phyloP scores from a whole-genome alignment of 2,329 filamentous ascomycete genomes.

The Ceratocystis harringtonii region DNA sequence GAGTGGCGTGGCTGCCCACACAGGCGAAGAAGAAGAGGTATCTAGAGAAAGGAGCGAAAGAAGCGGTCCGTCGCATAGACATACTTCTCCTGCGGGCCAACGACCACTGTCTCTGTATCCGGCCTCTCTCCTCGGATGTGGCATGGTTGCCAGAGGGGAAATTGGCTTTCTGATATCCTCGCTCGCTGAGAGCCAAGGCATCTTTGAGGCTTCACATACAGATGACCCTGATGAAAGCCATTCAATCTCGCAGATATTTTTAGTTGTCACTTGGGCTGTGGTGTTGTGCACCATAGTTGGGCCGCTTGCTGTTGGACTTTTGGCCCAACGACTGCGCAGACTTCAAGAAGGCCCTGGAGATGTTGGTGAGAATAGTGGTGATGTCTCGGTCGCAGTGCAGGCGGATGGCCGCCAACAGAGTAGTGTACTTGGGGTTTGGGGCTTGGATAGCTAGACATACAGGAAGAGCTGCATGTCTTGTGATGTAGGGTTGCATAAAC shows the following conservation, averaged over 20 bases:
- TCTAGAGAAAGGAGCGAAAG: not conserved
- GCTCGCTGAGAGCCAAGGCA: conserved; percentile 41
- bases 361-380: not conserved
- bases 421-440: conserved; percentile 5
- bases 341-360: not conserved
- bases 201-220: conserved; percentile 24
- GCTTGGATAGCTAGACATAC: not conserved
- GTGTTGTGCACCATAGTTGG: conserved; percentile 39
- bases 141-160: conserved; percentile 57
- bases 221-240: not conserved
- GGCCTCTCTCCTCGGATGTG: conserved; percentile 46
- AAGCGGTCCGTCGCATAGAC: not conserved
- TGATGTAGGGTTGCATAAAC: too few species aligned
- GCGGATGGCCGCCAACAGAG: not conserved
- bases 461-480: not conserved
- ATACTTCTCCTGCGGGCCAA: not conserved
- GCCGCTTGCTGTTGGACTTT: conserved; percentile 33
- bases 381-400: not conserved
- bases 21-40: not conserved
- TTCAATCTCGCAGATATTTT: conserved; percentile 31
- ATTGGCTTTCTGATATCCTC: conserved; percentile 65
- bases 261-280: conserved; percentile 42
- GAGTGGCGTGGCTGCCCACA: not conserved
- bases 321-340: conserved; percentile 28
- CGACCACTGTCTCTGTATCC: conserved; percentile 49